Conservation (phyloP, 257 asterid species). For the Linaria vulgaris region DNA sequence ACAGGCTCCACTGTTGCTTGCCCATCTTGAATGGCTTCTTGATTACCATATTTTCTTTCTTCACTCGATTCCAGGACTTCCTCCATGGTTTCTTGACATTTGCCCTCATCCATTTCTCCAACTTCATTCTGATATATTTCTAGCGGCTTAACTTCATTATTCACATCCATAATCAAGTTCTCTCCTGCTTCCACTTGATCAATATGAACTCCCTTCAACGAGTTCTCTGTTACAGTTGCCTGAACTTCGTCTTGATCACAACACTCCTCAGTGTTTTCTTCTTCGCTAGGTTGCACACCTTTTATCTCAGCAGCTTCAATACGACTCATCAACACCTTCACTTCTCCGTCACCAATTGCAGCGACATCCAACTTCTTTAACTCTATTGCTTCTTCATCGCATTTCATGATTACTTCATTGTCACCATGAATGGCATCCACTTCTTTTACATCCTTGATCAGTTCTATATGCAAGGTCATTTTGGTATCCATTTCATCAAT, state of each 20-base stretch:
- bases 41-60: background rate
- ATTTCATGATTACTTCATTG: conserved; percentile 26
- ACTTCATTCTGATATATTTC: background rate
- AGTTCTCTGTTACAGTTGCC: background rate
- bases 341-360: background rate
- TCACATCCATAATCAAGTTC: background rate
- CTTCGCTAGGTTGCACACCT: too few species aligned
- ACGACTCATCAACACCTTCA: too few species aligned
- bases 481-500: conserved; percentile 16
- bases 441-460: conserved; percentile 8
- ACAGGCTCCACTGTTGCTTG: background rate
- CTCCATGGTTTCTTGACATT: background rate
- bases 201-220: background rate
- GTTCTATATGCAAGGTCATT: background rate
- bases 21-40: conserved; percentile 9
- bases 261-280: too few species aligned
- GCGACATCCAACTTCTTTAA: conserved; percentile 1
- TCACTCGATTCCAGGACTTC: conserved; percentile 10
- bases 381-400: background rate
- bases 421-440: conserved; percentile 7
- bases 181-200: background rate
- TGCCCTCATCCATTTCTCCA: background rate
- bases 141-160: background rate
- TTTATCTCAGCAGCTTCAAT: too few species aligned
- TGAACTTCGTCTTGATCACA: background rate